Conservation (phyloP, 352 stramenopile genomes). For the Aphanomyces astaci region DNA sequence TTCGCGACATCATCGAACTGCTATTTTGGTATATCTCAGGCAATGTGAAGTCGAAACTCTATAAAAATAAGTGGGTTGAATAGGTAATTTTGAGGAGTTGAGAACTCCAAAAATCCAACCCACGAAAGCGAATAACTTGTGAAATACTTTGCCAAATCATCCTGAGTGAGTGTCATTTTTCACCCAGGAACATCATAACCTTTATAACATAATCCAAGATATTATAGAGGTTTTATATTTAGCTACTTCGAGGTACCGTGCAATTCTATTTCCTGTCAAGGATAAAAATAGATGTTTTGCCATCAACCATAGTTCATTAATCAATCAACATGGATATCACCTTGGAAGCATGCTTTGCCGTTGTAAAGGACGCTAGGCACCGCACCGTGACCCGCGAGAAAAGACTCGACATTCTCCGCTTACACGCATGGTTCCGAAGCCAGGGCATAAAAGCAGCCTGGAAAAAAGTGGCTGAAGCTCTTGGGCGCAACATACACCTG, state of each 20-base stretch:
- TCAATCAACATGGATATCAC: no score
- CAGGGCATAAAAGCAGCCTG: background rate
- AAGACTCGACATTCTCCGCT: background rate
- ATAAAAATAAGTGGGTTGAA: no score
- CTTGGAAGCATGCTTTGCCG: background rate
- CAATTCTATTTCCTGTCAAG: background rate
- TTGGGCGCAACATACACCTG: background rate
- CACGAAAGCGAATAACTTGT: no score
- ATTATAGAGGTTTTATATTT: background rate
- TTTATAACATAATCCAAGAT: background rate
- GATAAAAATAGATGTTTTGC: no score
- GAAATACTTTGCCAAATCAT: no score
- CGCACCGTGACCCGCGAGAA: background rate
- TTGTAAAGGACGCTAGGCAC: background rate
- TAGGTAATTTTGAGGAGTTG: no score
- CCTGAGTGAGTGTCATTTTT: background rate
- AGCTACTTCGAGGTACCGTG: background rate
- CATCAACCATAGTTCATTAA: background rate
- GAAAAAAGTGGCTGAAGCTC: background rate
- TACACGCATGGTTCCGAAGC: background rate
- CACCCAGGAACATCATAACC: background rate
- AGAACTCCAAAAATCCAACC: no score
- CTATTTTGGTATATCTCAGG: no score
- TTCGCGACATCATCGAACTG: no score
- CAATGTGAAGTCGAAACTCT: no score